These are phyloP conservation scores for Penicillium turbatum DNA, from an alignment of 495 filamentous ascomycete species.

Conservation along the genomic window DNA sequence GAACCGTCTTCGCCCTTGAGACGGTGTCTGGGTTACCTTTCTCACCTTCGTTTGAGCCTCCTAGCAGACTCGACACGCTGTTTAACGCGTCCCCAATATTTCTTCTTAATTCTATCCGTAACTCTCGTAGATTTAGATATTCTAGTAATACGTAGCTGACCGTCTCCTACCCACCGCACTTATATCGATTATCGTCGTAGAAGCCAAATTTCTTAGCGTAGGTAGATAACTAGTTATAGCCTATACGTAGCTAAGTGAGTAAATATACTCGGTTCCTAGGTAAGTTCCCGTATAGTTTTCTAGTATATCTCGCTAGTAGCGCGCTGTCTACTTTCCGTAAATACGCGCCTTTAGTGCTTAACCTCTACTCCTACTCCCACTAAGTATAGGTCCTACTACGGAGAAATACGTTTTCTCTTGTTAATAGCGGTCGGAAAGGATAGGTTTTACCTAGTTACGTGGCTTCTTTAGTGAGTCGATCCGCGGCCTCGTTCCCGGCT, in stretches of 20 bases:
- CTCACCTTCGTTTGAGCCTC: conserved; percentile 24
- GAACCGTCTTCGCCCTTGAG: conserved; percentile 20
- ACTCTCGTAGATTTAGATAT: conserved; percentile 8
- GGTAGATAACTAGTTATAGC: background rate
- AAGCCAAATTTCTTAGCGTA: background rate
- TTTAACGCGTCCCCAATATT: conserved; percentile 24
- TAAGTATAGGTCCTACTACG: background rate
- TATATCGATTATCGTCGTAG: conserved; percentile 17
- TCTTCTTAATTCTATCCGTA: conserved; percentile 14
- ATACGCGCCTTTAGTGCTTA: background rate
- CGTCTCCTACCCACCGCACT: conserved; percentile 16
- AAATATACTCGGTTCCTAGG: background rate
- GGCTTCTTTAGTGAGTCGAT: background rate
- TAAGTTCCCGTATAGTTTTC: background rate
- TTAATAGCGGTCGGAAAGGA: background rate
- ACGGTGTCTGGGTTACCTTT: conserved; percentile 21
- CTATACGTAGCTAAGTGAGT: background rate
- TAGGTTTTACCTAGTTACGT: background rate
- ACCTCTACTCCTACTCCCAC: background rate
- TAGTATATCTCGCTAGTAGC: background rate
- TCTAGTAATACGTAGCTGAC: conserved; percentile 18
- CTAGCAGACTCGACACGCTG: conserved; percentile 24
- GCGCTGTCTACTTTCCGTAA: background rate
- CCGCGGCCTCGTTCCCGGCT: background rate
- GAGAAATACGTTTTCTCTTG: background rate